These are phyloP conservation scores for Ogataea zsoltii DNA, from an alignment of 805 yeast genomes.

Conservation along the genomic window DNA sequence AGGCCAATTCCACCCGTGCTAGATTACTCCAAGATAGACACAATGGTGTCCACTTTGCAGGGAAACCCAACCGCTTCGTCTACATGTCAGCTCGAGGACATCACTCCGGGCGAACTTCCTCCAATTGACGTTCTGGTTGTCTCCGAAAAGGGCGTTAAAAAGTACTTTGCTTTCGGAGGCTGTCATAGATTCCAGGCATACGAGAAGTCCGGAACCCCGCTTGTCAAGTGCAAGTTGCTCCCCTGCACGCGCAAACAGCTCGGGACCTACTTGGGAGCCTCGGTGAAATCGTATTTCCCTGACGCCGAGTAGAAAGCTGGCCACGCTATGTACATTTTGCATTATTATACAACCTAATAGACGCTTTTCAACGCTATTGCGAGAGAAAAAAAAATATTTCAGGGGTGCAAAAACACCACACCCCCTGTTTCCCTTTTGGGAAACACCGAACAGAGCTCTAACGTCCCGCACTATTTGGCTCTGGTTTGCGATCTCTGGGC, in stretches of 20 bases:
- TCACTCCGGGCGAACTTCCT: constrained; percentile 67
- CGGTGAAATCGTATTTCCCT: constrained; percentile 53
- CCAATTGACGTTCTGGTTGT: constrained; percentile 79
- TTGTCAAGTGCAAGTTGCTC: constrained; percentile 69
- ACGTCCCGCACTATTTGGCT: neutral
- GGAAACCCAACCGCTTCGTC: constrained; percentile 65
- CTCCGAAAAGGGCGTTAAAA: constrained; percentile 57
- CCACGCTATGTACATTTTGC: neutral
- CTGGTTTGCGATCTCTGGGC: constrained; percentile 9
- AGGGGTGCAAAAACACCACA: neutral
- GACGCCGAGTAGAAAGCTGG: constrained; percentile 3
- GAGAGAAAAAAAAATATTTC: no score
- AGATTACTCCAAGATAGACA: constrained; percentile 69
- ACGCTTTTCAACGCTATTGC: no score
- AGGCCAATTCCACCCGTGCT: constrained; percentile 87
- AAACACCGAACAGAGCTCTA: neutral
- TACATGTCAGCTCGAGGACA: constrained; percentile 52
- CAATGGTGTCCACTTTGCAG: constrained; percentile 72
- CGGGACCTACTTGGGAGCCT: constrained; percentile 68
- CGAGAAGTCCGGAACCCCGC: constrained; percentile 48
- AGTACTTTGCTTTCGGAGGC: constrained; percentile 86
- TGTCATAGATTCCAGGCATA: constrained; percentile 90
- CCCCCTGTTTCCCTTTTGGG: neutral
- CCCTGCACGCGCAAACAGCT: constrained; percentile 76
- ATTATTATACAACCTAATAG: no score